phyloP scores from a whole-genome alignment of 2,329 filamentous ascomycete genomes.

The Clarireedia monteithiana region DNA sequence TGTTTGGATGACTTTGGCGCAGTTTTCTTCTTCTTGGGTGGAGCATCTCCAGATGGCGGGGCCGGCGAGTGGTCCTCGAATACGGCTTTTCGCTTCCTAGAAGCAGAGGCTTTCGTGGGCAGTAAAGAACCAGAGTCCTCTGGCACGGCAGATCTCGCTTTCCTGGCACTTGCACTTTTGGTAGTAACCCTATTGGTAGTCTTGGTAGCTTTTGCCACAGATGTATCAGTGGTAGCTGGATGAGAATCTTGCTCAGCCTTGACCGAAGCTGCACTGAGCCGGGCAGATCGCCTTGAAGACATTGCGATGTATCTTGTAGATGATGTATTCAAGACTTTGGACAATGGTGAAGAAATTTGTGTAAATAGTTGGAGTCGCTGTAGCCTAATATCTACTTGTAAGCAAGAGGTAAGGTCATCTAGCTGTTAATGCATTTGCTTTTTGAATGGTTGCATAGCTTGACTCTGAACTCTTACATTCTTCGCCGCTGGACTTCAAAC shows the following conservation, averaged over 20 bases:
- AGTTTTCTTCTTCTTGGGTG: not conserved
- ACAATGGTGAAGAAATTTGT: not conserved
- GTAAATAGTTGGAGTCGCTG: slow-evolving; percentile 8
- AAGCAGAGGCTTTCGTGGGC: not conserved
- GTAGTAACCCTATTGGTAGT: slow-evolving; percentile 2
- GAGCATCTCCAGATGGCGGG: not conserved
- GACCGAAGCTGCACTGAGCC: slow-evolving; percentile 18
- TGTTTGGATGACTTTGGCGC: not conserved
- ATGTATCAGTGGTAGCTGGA: not conserved
- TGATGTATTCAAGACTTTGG: not conserved
- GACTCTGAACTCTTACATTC: not conserved
- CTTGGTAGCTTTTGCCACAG: not conserved
- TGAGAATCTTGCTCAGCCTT: slow-evolving; percentile 9
- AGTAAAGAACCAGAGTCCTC: not conserved
- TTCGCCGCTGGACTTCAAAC: no score
- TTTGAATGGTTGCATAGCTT: not conserved
- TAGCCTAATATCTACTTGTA: slow-evolving; percentile 11
- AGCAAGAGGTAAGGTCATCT: not conserved
- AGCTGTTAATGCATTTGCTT: not conserved
- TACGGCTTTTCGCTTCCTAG: slow-evolving; percentile 23
- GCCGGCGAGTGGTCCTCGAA: not conserved
- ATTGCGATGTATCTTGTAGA: slow-evolving; percentile 14
- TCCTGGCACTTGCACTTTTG: not conserved
- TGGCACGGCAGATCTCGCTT: not conserved
- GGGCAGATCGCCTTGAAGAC: slow-evolving; percentile 25